Evolutionary conservation across 129 eudicot genomes (phyloP).

Genomic region (Flaveria bidentis): DNA sequence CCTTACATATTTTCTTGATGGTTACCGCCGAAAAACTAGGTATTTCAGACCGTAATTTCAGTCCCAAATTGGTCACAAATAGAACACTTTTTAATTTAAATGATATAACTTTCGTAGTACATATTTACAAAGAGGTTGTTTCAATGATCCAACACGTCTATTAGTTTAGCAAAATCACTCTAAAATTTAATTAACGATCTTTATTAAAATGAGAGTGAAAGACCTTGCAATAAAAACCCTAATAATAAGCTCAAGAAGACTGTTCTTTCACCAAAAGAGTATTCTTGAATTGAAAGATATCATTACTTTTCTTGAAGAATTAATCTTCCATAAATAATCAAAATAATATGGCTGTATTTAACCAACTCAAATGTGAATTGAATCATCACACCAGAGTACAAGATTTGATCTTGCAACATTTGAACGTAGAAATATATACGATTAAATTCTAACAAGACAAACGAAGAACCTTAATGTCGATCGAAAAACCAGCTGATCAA

Average conservation of each 20-base stretch:
- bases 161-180: not conserved
- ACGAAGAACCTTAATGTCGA: not conserved
- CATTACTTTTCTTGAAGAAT: too few species aligned
- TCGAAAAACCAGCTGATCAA: constrained; percentile 24
- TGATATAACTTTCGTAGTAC: not conserved
- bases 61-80: too few species aligned
- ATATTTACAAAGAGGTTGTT: not conserved
- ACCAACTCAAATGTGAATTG: too few species aligned
- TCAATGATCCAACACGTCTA: constrained; percentile 1
- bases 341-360: too few species aligned
- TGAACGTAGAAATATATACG: not conserved
- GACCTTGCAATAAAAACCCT: not conserved
- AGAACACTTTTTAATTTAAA: not conserved
- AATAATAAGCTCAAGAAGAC: not conserved
- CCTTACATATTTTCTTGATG: not conserved
- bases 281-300: too few species aligned
- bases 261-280: too few species aligned
- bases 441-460: constrained; percentile 13
- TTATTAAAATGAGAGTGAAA: not conserved
- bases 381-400: too few species aligned
- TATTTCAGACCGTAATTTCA: too few species aligned
- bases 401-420: too few species aligned
- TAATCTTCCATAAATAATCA: too few species aligned
- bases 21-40: not conserved
- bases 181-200: too few species aligned